A percentile compares a stretch with the other conserved stretches of the same genome.
Conservation (phyloP, 164 flowering plant genomes). For the Stephania japonica region DNA sequence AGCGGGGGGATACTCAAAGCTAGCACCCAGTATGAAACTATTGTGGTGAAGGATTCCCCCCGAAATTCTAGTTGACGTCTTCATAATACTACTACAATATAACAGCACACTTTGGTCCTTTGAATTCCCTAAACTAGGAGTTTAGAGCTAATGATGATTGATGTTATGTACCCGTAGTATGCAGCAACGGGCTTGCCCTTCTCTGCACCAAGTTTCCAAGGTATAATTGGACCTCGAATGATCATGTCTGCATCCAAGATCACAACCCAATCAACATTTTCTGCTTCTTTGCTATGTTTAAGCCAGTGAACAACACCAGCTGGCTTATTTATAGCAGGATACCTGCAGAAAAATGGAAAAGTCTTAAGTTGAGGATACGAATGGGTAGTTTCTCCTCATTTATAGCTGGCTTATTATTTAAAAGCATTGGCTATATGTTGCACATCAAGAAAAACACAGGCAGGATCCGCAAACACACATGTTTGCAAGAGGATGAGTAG, state of each 20-base stretch:
- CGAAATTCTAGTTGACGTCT: too few species aligned
- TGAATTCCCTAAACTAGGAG: too few species aligned
- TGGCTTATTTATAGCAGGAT: slow-evolving; percentile 97
- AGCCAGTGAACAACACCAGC: slow-evolving; percentile 96
- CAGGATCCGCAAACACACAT: background rate
- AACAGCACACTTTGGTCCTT: too few species aligned
- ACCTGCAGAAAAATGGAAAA: slow-evolving; percentile 43
- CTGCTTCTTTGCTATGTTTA: slow-evolving; percentile 77
- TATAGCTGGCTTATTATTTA: background rate
- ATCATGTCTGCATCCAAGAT: slow-evolving; percentile 96
- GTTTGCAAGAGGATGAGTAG: background rate
- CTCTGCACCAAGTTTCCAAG: slow-evolving; percentile 97
- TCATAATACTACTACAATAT: too few species aligned
- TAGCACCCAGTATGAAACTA: too few species aligned
- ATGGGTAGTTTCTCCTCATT: background rate
- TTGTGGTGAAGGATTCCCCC: too few species aligned
- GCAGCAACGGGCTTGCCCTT: slow-evolving; percentile 91
- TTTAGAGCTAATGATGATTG: too few species aligned
- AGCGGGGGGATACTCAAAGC: too few species aligned
- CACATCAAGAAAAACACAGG: background rate
- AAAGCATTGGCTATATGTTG: background rate
- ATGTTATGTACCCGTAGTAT: slow-evolving; percentile 63
- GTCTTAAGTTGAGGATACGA: background rate
- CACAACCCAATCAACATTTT: slow-evolving; percentile 97
- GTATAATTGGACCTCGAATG: slow-evolving; percentile 83